Conservation (phyloP, 768 basidiomycete species). For the Phlegmacium glaucopus region DNA sequence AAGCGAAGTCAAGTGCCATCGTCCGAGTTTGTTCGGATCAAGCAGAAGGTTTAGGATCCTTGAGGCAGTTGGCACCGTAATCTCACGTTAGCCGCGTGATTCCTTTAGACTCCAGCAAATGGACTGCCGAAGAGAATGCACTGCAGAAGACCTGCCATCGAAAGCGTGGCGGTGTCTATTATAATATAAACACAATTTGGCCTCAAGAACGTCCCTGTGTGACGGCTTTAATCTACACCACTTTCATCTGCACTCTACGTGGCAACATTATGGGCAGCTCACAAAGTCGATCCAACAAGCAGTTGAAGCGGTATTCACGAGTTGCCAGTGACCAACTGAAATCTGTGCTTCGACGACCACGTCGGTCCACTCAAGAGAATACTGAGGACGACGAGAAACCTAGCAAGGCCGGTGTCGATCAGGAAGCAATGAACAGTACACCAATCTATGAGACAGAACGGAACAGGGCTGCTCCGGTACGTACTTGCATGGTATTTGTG, state of each 20-base stretch:
- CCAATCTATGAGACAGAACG: conserved; percentile 17
- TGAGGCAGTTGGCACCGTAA: no score
- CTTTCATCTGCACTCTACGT: conserved; percentile 2
- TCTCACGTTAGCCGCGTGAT: no score
- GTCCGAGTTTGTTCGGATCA: no score
- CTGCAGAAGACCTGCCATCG: neutral
- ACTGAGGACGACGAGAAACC: neutral
- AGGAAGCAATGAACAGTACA: conserved; percentile 9
- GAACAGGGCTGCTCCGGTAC: conserved; percentile 2
- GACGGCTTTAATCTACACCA: conserved; percentile 4
- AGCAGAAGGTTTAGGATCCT: no score
- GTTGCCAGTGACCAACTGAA: conserved; percentile 14
- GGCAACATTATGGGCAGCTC: conserved; percentile 26
- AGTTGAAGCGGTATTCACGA: conserved; percentile 21
- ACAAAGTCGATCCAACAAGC: conserved; percentile 26
- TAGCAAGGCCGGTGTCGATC: neutral
- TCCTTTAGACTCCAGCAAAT: no score
- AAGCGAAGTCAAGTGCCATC: no score
- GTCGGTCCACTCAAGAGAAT: neutral
- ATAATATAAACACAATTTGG: conserved; percentile 7
- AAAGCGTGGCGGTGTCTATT: conserved; percentile 1
- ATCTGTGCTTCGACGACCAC: conserved; percentile 10
- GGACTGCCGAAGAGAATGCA: neutral
- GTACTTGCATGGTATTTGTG: conserved; percentile 10
- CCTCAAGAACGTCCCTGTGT: neutral